phyloP scores from a whole-genome alignment of 2,329 filamentous ascomycete species.

The Pseudogymnoascus sp. region DNA sequence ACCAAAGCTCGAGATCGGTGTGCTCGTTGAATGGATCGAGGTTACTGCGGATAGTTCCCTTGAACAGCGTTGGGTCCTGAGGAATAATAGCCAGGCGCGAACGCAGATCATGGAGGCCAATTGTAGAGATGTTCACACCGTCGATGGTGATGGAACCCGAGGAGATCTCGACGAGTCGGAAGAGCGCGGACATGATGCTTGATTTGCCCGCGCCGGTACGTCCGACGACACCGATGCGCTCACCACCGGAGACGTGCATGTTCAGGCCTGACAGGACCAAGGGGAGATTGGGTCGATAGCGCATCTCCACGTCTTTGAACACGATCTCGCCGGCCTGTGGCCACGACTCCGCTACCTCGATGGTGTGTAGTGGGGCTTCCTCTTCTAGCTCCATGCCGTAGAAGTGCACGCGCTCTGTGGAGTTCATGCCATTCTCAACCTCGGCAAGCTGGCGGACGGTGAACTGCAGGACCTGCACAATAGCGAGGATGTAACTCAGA shows the following conservation, averaged over 20 bases:
- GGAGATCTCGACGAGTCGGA: constrained; percentile 62
- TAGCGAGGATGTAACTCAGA: constrained; percentile 83
- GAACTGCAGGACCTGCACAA: constrained; percentile 94
- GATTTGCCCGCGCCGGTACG: constrained; percentile 77
- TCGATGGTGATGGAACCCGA: constrained; percentile 56
- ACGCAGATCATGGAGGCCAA: constrained; percentile 67
- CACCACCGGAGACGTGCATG: constrained; percentile 66
- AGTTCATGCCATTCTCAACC: constrained; percentile 97
- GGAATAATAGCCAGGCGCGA: constrained; percentile 75
- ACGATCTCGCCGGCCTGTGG: constrained; percentile 76
- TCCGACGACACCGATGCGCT: constrained; percentile 73
- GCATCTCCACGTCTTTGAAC: constrained; percentile 69
- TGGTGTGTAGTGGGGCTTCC: constrained; percentile 73
- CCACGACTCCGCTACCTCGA: constrained; percentile 67
- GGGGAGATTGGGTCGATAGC: constrained; percentile 63
- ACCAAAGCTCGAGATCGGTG: constrained; percentile 69
- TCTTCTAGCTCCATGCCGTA: constrained; percentile 83
- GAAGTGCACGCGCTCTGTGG: constrained; percentile 83
- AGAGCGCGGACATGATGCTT: constrained; percentile 74
- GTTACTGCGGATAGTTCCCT: constrained; percentile 69
- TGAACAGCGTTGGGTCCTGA: constrained; percentile 76
- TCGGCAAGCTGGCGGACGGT: constrained; percentile 89
- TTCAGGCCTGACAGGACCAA: constrained; percentile 62
- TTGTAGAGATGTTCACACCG: constrained; percentile 59
- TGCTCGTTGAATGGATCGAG: constrained; percentile 75